A percentile compares a stretch with the other conserved stretches of the same genome.
These are phyloP conservation scores for Amphicarpaea edgeworthii DNA, from an alignment of 306 rosid genomes.

Conservation along the genomic window DNA sequence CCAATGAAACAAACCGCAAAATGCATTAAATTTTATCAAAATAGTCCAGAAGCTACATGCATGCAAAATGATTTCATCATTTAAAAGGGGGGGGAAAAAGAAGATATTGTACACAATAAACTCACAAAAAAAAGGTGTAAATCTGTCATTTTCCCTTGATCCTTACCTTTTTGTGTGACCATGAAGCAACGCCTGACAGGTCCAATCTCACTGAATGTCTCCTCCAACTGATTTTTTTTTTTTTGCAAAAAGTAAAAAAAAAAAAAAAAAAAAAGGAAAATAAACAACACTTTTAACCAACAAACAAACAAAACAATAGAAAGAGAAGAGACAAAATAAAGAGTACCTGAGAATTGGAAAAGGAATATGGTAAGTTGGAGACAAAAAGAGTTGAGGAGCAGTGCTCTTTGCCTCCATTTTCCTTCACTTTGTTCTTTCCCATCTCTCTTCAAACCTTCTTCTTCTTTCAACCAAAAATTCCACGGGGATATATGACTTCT, in stretches of 20 bases:
- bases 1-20: background rate
- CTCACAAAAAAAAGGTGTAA: background rate
- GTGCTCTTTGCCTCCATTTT: slow-evolving; percentile 56
- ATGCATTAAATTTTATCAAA: background rate
- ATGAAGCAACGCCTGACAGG: slow-evolving; percentile 90
- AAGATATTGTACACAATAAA: background rate
- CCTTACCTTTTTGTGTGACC: slow-evolving; percentile 79
- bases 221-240: slow-evolving; percentile 70
- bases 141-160: background rate
- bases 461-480: background rate
- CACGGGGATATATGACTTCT: too few relatives aligned
- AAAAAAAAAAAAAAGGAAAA: background rate
- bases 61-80: background rate
- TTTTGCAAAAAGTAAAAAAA: too few relatives aligned
- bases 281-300: background rate
- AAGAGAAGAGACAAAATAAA: background rate
- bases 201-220: slow-evolving; percentile 85
- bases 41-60: background rate
- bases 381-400: slow-evolving; percentile 70
- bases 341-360: slow-evolving; percentile 76
- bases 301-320: background rate
- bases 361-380: slow-evolving; percentile 79
- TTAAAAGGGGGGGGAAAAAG: background rate
- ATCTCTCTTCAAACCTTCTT: slow-evolving; percentile 40
- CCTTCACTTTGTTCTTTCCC: slow-evolving; percentile 70